Evolutionary conservation across 371 early-diverging fungal species (phyloP).

Genomic region (Mortierella sp.): DNA sequence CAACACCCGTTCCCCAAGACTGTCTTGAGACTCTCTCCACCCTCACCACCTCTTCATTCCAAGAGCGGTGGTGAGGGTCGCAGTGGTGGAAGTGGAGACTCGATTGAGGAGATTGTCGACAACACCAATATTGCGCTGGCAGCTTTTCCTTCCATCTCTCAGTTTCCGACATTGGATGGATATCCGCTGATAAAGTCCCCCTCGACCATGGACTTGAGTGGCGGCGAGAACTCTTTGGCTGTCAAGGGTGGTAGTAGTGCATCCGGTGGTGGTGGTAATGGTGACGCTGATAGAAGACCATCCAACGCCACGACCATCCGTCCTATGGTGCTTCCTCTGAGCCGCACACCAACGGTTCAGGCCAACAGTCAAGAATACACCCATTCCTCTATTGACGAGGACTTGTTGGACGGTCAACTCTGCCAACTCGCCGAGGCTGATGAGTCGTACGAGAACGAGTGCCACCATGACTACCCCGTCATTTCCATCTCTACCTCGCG

Average conservation of each 20-base stretch:
- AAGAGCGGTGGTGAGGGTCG: not conserved
- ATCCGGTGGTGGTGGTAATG: not conserved
- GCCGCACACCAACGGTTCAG: slow-evolving; percentile 40
- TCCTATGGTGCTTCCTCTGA: slow-evolving; percentile 27
- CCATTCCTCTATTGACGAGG: slow-evolving; percentile 2
- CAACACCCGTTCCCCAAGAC: not conserved
- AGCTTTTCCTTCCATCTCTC: slow-evolving; percentile 8
- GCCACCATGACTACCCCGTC: slow-evolving; percentile 10
- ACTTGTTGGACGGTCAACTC: not conserved
- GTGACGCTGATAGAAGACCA: not conserved
- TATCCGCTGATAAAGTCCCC: slow-evolving; percentile 39
- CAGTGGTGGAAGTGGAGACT: not conserved
- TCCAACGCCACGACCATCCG: not conserved
- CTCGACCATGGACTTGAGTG: slow-evolving; percentile 2
- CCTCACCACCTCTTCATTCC: not conserved
- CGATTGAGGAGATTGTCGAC: slow-evolving; percentile 17
- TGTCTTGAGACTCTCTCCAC: not conserved
- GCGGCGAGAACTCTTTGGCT: not conserved
- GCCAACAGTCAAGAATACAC: slow-evolving; percentile 18
- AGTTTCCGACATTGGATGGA: slow-evolving; percentile 33
- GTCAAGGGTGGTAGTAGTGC: not conserved
- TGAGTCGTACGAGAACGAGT: slow-evolving; percentile 14
- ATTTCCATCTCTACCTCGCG: slow-evolving; percentile 8
- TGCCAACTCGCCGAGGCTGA: not conserved
- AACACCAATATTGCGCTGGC: slow-evolving; percentile 1